phyloP scores from a whole-genome alignment of 495 filamentous ascomycete species.

The Lindgomyces ingoldianus region DNA sequence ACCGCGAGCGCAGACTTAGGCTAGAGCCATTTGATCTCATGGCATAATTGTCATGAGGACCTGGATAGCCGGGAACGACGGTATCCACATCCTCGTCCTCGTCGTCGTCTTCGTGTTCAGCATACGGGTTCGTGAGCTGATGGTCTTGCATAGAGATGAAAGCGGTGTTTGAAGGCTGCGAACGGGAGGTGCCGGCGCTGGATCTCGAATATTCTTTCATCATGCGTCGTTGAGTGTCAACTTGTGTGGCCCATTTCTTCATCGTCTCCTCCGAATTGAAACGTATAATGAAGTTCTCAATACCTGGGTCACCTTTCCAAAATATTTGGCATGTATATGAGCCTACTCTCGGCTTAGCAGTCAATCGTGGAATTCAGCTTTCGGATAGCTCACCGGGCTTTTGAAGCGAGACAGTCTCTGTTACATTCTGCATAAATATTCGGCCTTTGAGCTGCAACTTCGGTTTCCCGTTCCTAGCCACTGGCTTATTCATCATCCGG shows the following conservation, averaged over 20 bases:
- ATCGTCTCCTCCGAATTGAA: conserved; percentile 87
- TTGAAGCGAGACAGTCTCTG: conserved; percentile 78
- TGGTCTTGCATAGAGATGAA: conserved; percentile 78
- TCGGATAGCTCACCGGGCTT: conserved; percentile 67
- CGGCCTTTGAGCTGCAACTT: conserved; percentile 92
- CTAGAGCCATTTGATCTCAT: conserved; percentile 65
- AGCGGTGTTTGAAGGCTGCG: conserved; percentile 65
- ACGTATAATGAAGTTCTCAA: conserved; percentile 94
- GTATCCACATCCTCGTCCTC: conserved; percentile 49
- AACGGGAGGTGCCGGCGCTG: conserved; percentile 54
- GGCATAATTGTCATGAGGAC: conserved; percentile 27
- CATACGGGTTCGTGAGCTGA: conserved; percentile 75
- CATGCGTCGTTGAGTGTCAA: conserved; percentile 61
- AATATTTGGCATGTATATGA: conserved; percentile 95
- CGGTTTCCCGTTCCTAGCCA: conserved; percentile 70
- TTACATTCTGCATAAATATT: conserved; percentile 99
- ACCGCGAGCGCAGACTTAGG: conserved; percentile 76
- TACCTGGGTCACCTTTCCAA: conserved; percentile 95
- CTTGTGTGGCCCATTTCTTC: conserved; percentile 78
- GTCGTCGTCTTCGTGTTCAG: conserved; percentile 68
- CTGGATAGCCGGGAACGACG: conserved; percentile 44
- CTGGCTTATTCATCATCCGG: conserved; percentile 64
- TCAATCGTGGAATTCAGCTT: neutral
- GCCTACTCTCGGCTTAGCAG: conserved; percentile 46
- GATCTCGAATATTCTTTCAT: conserved; percentile 49